Base-by-base conservation (phyloP, 371 early-diverging fungal genomes). In the Mortierella sp. region DNA sequence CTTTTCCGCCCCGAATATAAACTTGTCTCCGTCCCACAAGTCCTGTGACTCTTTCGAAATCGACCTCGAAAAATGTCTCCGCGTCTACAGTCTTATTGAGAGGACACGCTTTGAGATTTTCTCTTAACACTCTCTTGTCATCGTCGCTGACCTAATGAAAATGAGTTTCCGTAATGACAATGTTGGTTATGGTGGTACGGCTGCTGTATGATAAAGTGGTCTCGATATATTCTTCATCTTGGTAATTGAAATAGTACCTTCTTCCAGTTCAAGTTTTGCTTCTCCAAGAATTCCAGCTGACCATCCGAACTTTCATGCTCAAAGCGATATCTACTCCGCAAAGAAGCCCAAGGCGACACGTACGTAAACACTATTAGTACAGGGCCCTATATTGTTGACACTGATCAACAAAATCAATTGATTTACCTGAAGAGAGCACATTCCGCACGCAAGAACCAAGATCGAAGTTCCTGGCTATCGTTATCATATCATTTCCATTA, bases 401-500 rank as follows among this genome's bases (percentile, higher is more conserved):
- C 9, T 6, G 13, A 40, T 40, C 40, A 47, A 17, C 22, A n/a
- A 47, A 13, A 17, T 17, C 47, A 47, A 47, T 47, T 17, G 9
- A 13, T 8, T 51, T 86, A 89, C 88, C 88, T 91, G 85, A 98
- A 97, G 62, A 98, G 84, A 10, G 87, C 86, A 61, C 89, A 85
- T 75, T 98, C 99, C 70, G 96, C 93, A 60, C 92, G 89, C 35
- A 97, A 64, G 74, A 97, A 95, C 99, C 99, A 99, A n/a, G 80
- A 73, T 40, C 95, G 89, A 61, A 95, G 86, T 53, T 97, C 96
- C 47, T 93, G 94, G 58, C 92, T 93, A 70, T n/a, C n/a, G 34
- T 19, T 31, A 32, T 15, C 19, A n/a, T n/a, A 31, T 15, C 3
- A 12, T 26, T 22, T 22, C 5, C 26, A 8, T 47, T 47, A 17